These are phyloP conservation scores for Erodium maritimum DNA, from an alignment of 345 rosid genomes.

Conservation along the genomic window DNA sequence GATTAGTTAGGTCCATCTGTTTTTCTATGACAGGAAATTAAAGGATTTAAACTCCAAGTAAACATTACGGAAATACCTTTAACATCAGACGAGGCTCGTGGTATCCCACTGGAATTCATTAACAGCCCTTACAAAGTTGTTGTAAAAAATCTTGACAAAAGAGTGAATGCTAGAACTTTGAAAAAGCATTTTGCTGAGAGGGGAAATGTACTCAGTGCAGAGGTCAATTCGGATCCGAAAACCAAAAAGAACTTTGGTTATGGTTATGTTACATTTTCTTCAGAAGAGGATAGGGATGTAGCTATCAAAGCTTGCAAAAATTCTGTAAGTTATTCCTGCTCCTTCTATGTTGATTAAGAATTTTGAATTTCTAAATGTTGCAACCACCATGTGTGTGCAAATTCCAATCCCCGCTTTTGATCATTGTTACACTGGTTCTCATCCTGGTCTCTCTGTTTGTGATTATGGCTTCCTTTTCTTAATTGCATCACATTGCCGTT, in stretches of 20 bases:
- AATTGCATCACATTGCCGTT: no score
- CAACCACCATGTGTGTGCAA: neutral
- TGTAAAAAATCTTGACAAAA: constrained; percentile 78
- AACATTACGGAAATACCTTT: constrained; percentile 75
- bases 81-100: constrained; percentile 29
- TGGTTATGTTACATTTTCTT: constrained; percentile 79
- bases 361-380: neutral
- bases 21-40: constrained; percentile 37
- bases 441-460: neutral
- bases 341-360: neutral
- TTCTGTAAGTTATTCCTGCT: constrained; percentile 40
- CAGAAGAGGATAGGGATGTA: constrained; percentile 63
- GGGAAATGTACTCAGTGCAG: constrained; percentile 65
- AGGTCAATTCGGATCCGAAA: constrained; percentile 68
- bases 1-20: neutral
- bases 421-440: neutral
- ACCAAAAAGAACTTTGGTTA: constrained; percentile 71
- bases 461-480: no score
- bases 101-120: constrained; percentile 56
- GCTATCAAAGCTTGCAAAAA: constrained; percentile 59
- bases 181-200: constrained; percentile 54
- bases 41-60: constrained; percentile 72
- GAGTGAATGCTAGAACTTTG: constrained; percentile 52
- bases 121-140: constrained; percentile 69
- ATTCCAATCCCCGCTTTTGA: neutral